Evolutionary conservation across 2,329 filamentous ascomycete genomes (phyloP), one percentile per base, ranked within the genome.

Genomic region (Nannizziopsis arthrosporioides): DNA sequence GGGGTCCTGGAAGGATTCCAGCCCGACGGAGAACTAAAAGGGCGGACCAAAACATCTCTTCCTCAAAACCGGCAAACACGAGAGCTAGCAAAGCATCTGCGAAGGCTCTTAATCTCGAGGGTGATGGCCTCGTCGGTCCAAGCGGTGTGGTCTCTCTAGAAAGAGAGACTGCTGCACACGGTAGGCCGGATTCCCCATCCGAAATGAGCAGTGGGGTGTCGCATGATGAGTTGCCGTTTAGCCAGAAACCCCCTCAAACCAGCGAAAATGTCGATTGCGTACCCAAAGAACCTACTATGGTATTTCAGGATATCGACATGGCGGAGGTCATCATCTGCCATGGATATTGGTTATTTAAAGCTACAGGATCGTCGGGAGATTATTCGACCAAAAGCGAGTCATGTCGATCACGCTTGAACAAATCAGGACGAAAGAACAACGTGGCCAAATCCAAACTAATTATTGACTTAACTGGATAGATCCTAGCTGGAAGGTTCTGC

Each of bases 341-440:
- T 35, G 50, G 50, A 15, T 48, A 47, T 42, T 52, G 50, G 50
- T 37, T 15, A 14, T 19, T 40, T 41, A 15, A 8, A 34, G 36
- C 42, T 9, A 6, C 22, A 30, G 2, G 17, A 27, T 36, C 9
- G 2, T 27, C 9, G 10, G 9, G 7, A 39, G 17, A 35, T 18
- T 3, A 18, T 17, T 11, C 35, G n/a, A 17, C 36, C 35, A 22
- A 8, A n/a, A 19, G 5, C 32, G 15, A 39, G 32, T 10, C 3
- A 37, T 7, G 4, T 10, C 11, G 42, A 41, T 36, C 17, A 45
- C 15, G 12, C 34, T 6, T 12, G 7, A 3, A 7, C 4, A 27
- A 27, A 27, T 27, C 22, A 7, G 7, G 22, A 27, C 3, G 3
- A 27, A 27, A 27, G 22, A 27, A 27, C 4, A 27, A 7, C 22